Evolutionary conservation across 129 eudicot genomes (phyloP).

Genomic region (Kitagawia praeruptora): DNA sequence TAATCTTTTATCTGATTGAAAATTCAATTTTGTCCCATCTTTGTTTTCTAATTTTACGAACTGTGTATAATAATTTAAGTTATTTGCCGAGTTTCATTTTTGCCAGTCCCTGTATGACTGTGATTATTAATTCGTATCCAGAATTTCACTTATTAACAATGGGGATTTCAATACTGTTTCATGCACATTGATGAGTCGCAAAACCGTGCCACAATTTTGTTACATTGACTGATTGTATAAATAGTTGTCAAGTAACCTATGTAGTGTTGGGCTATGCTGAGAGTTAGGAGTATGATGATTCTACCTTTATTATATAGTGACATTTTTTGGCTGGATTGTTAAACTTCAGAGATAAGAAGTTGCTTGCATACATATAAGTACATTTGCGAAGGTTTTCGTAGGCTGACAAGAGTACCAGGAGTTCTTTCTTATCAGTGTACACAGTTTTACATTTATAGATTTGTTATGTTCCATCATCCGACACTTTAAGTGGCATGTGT

Average conservation of each 20-base stretch:
- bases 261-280: background rate
- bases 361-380: background rate
- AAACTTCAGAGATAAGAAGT: background rate
- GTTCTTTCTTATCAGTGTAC: background rate
- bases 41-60: background rate
- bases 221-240: background rate
- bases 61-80: background rate
- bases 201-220: background rate
- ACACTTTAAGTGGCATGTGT: slow-evolving; percentile 20
- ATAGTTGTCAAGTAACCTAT: background rate
- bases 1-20: slow-evolving; percentile 11
- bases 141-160: background rate
- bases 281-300: background rate
- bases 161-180: background rate
- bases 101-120: background rate
- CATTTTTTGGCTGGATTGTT: background rate
- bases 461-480: background rate
- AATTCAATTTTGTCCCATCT: background rate
- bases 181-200: background rate
- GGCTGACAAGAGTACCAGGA: background rate
- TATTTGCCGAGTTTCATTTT: background rate
- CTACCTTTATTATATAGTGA: background rate
- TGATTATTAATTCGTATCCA: background rate
- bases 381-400: background rate
- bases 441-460: background rate